Conservation (phyloP, 352 stramenopile genomes). For the Globisporangium polare region DNA sequence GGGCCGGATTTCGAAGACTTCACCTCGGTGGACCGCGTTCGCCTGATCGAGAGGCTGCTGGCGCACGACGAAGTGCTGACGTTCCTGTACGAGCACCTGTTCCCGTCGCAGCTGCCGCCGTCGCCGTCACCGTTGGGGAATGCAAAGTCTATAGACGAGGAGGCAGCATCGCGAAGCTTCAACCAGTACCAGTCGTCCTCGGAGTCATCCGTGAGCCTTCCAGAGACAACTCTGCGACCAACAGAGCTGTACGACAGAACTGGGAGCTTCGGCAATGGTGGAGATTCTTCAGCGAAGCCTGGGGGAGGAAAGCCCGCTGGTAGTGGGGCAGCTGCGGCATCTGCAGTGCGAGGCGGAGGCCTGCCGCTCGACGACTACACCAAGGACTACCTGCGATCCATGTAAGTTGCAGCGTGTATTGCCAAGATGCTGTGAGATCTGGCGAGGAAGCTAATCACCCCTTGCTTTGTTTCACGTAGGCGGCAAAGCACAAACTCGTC, state of each 20-base stretch:
- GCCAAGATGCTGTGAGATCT: background rate
- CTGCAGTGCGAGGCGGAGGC: constrained; percentile 26
- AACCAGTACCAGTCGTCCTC: constrained; percentile 8
- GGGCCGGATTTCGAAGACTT: constrained; percentile 65
- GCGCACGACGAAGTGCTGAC: constrained; percentile 78
- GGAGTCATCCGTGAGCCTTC: constrained; percentile 19
- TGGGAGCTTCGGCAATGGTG: background rate
- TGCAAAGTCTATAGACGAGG: constrained; percentile 14
- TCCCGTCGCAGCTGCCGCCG: constrained; percentile 33
- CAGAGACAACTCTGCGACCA: constrained; percentile 8
- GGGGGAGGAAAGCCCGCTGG: constrained; percentile 19
- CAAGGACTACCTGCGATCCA: constrained; percentile 47
- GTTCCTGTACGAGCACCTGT: constrained; percentile 73
- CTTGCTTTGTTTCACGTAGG: background rate
- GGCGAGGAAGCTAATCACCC: background rate
- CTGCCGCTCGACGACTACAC: constrained; percentile 49
- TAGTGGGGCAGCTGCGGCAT: constrained; percentile 36
- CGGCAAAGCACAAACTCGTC: constrained; percentile 2
- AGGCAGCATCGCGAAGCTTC: background rate
- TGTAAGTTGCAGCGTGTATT: constrained; percentile 20
- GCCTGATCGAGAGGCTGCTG: constrained; percentile 71
- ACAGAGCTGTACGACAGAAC: background rate
- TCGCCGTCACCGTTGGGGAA: constrained; percentile 3
- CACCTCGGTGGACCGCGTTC: constrained; percentile 54
- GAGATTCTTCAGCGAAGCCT: background rate